These are phyloP conservation scores for Flaveria linearis DNA, from an alignment of 129 eudicot genomes.

Conservation along the genomic window DNA sequence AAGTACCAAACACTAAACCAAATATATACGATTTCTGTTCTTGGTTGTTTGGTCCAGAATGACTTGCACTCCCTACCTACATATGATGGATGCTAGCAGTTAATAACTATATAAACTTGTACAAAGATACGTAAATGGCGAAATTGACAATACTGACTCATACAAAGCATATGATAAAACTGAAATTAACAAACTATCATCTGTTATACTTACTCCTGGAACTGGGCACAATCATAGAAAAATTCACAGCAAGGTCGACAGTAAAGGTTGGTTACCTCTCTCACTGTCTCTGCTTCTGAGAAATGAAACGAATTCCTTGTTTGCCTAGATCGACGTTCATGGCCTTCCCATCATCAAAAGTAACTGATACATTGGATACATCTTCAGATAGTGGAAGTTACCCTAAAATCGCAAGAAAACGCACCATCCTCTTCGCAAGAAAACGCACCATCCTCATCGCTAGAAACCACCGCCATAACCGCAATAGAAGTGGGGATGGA, in stretches of 20 bases:
- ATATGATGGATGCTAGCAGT: background rate
- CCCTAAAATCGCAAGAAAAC: too few relatives aligned
- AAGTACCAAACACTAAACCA: background rate
- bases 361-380: constrained; percentile 56
- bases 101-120: background rate
- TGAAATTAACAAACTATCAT: constrained; percentile 4
- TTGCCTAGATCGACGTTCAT: constrained; percentile 75
- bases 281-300: constrained; percentile 56
- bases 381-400: constrained; percentile 38
- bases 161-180: background rate
- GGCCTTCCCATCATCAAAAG: constrained; percentile 75
- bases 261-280: constrained; percentile 6
- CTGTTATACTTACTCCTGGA: background rate
- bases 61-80: background rate
- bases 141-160: background rate
- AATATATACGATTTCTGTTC: background rate
- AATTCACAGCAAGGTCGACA: constrained; percentile 1
- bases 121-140: background rate
- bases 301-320: constrained; percentile 87
- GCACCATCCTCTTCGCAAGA: too few relatives aligned
- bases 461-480: too few relatives aligned
- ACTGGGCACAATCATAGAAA: background rate
- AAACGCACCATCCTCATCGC: too few relatives aligned
- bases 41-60: background rate
- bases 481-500: too few relatives aligned